phyloP scores from a whole-genome alignment of 2,329 filamentous ascomycete genomes.

The Thelonectria rubi region DNA sequence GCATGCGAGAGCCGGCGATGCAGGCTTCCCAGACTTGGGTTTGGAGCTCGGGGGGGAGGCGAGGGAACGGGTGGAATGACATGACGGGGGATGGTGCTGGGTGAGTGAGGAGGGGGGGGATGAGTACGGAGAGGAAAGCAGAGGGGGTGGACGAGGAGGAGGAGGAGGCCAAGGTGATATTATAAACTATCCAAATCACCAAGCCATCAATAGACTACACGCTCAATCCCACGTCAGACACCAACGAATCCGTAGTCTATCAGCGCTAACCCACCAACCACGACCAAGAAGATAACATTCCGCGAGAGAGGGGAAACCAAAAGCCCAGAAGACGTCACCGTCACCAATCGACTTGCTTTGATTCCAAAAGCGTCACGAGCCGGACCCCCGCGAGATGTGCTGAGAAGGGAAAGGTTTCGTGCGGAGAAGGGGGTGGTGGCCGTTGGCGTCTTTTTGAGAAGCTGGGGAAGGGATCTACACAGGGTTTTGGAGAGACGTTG shows the following conservation, averaged over 20 bases:
- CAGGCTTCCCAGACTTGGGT: conserved; percentile 38
- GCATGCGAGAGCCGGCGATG: conserved; percentile 36
- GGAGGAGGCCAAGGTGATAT: background rate
- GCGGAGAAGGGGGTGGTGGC: conserved; percentile 14
- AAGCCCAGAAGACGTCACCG: background rate
- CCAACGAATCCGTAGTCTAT: conserved; percentile 2
- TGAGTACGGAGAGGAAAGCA: background rate
- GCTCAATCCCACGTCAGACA: conserved; percentile 21
- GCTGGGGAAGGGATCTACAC: conserved; percentile 1
- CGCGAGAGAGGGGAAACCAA: too few species aligned
- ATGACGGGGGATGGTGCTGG: conserved; percentile 12
- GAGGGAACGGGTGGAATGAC: conserved; percentile 35
- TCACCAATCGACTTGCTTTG: background rate
- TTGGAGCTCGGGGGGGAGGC: conserved; percentile 38
- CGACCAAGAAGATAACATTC: background rate
- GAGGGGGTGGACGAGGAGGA: background rate
- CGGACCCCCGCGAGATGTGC: background rate
- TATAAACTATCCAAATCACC: background rate
- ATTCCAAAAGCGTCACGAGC: conserved; percentile 10
- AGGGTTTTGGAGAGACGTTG: background rate
- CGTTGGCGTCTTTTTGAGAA: background rate
- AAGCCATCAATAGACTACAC: too few species aligned
- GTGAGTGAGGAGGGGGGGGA: conserved; percentile 4
- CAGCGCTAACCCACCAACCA: conserved; percentile 6
- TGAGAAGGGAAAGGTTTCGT: conserved; percentile 10